Percentiles rank a stretch among this genome's conserved stretches.
Conservation (phyloP, 768 basidiomycete genomes). For the Nidula microcarpa region DNA sequence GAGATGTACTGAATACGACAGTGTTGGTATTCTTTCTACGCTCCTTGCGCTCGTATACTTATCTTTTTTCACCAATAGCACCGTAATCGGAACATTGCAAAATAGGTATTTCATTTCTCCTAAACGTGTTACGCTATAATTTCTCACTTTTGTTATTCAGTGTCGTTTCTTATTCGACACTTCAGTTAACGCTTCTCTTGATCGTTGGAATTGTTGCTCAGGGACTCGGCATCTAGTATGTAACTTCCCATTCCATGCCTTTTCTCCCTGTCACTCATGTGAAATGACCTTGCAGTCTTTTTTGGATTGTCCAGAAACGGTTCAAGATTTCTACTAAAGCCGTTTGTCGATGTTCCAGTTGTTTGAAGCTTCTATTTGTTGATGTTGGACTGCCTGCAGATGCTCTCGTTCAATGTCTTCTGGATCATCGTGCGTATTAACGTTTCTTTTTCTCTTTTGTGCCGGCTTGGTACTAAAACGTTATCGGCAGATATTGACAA, state of each 20-base stretch:
- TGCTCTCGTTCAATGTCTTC: slow-evolving; percentile 68
- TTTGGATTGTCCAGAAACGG: slow-evolving; percentile 68
- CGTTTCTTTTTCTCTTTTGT: not conserved
- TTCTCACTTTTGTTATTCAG: slow-evolving; percentile 23
- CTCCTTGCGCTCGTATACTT: slow-evolving; percentile 1
- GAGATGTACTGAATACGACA: slow-evolving; percentile 72
- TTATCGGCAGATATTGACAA: slow-evolving; percentile 46
- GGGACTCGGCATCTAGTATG: slow-evolving; percentile 67
- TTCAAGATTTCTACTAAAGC: slow-evolving; percentile 63
- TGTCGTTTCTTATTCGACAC: slow-evolving; percentile 67
- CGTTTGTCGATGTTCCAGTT: slow-evolving; percentile 25
- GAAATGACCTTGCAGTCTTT: too few species aligned
- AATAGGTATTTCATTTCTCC: slow-evolving; percentile 55
- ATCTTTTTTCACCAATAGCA: slow-evolving; percentile 30
- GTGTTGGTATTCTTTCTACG: slow-evolving; percentile 43
- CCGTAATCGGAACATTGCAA: slow-evolving; percentile 69
- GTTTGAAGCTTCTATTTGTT: not conserved
- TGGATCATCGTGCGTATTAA: slow-evolving; percentile 59
- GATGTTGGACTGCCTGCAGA: slow-evolving; percentile 29
- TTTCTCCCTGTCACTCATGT: not conserved
- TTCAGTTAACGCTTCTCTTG: slow-evolving; percentile 64
- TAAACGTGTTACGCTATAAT: not conserved
- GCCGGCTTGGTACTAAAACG: not conserved
- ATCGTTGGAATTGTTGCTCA: slow-evolving; percentile 66
- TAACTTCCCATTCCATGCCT: not conserved